Evolutionary conservation across 176 grass and related monocot genomes (phyloP).

Genomic region (Oryza nivara): DNA sequence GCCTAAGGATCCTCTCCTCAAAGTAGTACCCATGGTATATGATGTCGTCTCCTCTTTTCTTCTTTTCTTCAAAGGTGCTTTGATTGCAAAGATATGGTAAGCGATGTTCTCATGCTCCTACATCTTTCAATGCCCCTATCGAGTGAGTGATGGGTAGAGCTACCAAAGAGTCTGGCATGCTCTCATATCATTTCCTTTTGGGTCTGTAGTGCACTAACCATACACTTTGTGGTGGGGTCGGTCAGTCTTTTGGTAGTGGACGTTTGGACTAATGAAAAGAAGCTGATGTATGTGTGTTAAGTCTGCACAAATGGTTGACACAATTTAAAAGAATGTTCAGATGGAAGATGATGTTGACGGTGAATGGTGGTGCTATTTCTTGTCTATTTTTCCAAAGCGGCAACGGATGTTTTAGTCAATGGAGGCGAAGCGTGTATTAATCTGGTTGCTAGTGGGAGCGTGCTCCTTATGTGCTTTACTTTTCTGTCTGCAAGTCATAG

Average conservation of each 20-base stretch:
- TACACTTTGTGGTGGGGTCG: slow-evolving; percentile 70
- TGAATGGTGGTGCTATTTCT: slow-evolving; percentile 45
- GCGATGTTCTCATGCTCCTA: slow-evolving; percentile 48
- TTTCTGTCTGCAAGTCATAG: slow-evolving; percentile 53
- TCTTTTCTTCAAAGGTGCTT: slow-evolving; percentile 62
- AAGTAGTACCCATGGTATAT: slow-evolving; percentile 49
- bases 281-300: slow-evolving; percentile 50
- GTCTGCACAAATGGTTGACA: slow-evolving; percentile 67
- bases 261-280: slow-evolving; percentile 66
- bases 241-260: slow-evolving; percentile 56
- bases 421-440: slow-evolving; percentile 45
- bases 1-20: slow-evolving; percentile 44
- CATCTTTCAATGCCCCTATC: slow-evolving; percentile 56
- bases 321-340: slow-evolving; percentile 53
- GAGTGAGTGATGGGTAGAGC: slow-evolving; percentile 50
- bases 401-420: slow-evolving; percentile 43
- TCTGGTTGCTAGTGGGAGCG: slow-evolving; percentile 57
- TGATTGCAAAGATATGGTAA: slow-evolving; percentile 60
- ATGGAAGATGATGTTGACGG: slow-evolving; percentile 58
- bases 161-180: slow-evolving; percentile 44
- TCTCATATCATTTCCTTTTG: slow-evolving; percentile 52
- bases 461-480: slow-evolving; percentile 51
- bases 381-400: slow-evolving; percentile 45
- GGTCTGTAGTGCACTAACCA: slow-evolving; percentile 82
- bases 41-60: slow-evolving; percentile 50